phyloP scores from a whole-genome alignment of 129 eudicot species.

The Glebionis coronaria region DNA sequence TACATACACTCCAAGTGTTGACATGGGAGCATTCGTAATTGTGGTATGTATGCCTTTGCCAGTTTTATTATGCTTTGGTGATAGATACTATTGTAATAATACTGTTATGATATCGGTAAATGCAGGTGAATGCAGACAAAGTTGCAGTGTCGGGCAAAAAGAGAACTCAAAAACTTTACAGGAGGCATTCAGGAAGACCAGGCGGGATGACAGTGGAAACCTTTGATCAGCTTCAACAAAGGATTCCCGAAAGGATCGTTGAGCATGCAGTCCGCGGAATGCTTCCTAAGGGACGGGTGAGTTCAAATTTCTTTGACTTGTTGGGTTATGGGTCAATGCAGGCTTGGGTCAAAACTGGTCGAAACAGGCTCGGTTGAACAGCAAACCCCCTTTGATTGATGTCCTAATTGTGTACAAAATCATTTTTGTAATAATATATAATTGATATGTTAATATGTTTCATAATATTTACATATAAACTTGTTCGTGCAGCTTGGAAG shows the following conservation, averaged over 20 bases:
- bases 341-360: background rate
- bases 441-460: too few relatives aligned
- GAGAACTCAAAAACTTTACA: slow-evolving; percentile 72
- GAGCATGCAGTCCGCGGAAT: slow-evolving; percentile 98
- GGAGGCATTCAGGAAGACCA: slow-evolving; percentile 99
- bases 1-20: slow-evolving; percentile 82
- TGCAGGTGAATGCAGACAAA: slow-evolving; percentile 91
- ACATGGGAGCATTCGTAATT: slow-evolving; percentile 96
- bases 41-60: slow-evolving; percentile 50
- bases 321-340: background rate
- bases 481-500: slow-evolving; percentile 86
- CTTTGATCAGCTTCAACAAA: slow-evolving; percentile 86
- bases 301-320: slow-evolving; percentile 25
- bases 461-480: background rate
- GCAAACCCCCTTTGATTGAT: too few relatives aligned
- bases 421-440: too few relatives aligned
- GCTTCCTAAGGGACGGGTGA: slow-evolving; percentile 97
- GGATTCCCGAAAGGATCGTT: slow-evolving; percentile 90
- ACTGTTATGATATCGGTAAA: slow-evolving; percentile 14
- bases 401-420: too few relatives aligned
- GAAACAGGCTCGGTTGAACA: too few relatives aligned
- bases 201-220: slow-evolving; percentile 99
- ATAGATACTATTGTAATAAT: slow-evolving; percentile 7
- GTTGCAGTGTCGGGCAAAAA: slow-evolving; percentile 94
- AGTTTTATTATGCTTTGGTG: background rate